Evolutionary conservation across 1,284 basidiomycete genomes (phyloP).

Genomic region (Fistulinella staudtii): DNA sequence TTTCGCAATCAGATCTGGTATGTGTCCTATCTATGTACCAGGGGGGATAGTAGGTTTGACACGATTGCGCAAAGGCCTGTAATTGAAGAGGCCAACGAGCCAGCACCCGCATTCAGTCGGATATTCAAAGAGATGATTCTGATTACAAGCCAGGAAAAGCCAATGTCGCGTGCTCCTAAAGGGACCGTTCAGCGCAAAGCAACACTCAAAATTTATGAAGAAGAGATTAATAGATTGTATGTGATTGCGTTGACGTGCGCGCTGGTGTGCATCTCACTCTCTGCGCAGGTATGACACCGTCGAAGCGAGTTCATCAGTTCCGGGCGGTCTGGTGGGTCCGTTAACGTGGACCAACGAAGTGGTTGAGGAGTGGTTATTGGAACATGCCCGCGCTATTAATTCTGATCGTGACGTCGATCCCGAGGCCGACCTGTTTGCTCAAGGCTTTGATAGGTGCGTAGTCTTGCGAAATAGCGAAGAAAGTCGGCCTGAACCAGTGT

Average conservation of each 20-base stretch:
- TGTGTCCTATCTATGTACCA: slow-evolving; percentile 6
- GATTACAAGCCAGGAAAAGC: slow-evolving; percentile 18
- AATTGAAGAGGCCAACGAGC: slow-evolving; percentile 28
- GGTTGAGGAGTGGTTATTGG: slow-evolving; percentile 29
- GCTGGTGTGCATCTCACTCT: too few relatives aligned
- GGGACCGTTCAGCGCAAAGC: slow-evolving; percentile 25
- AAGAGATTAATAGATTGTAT: slow-evolving; percentile 19
- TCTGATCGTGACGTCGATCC: slow-evolving; percentile 11
- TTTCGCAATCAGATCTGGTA: slow-evolving; percentile 39
- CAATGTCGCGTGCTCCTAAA: slow-evolving; percentile 21
- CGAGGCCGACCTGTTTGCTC: slow-evolving; percentile 29
- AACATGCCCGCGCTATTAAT: slow-evolving; percentile 27
- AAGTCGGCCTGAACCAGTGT: neutral
- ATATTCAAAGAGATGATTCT: slow-evolving; percentile 32
- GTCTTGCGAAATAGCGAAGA: neutral
- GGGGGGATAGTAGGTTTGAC: neutral
- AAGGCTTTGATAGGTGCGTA: slow-evolving; percentile 36
- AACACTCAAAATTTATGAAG: slow-evolving; percentile 20
- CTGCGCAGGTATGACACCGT: too few relatives aligned
- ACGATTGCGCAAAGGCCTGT: slow-evolving; percentile 11
- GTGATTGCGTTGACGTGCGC: slow-evolving; percentile 7
- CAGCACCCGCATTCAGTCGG: slow-evolving; percentile 27
- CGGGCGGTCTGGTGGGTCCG: too few relatives aligned
- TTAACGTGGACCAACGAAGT: slow-evolving; percentile 10
- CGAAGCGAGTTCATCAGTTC: too few relatives aligned